These are phyloP conservation scores for Kurtzmaniella fragi DNA, from an alignment of 805 yeast species.

Conservation along the genomic window DNA sequence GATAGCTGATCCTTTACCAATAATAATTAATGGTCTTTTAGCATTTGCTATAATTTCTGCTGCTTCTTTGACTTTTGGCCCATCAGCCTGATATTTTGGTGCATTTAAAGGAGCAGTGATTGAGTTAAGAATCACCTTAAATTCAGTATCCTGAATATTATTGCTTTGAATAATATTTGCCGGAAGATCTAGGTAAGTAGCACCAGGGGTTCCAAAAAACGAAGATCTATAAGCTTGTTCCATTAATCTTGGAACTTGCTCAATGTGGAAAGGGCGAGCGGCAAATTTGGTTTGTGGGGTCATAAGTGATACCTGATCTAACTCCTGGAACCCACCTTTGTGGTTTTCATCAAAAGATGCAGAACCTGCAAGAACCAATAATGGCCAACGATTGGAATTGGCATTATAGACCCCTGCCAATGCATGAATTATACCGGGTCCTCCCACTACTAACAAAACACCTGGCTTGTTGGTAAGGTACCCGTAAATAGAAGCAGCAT, in stretches of 20 bases:
- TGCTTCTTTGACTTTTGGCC: constrained; percentile 27
- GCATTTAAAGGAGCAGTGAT: constrained; percentile 1
- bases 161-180: constrained; percentile 49
- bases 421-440: constrained; percentile 69
- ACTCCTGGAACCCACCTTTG: constrained; percentile 67
- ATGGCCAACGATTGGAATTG: constrained; percentile 58
- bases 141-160: not conserved
- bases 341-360: constrained; percentile 42
- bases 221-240: constrained; percentile 43
- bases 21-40: constrained; percentile 46
- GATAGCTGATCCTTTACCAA: constrained; percentile 66
- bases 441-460: constrained; percentile 66
- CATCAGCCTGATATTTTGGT: constrained; percentile 35
- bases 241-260: constrained; percentile 33
- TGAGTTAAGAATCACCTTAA: not conserved
- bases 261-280: constrained; percentile 33
- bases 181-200: constrained; percentile 60
- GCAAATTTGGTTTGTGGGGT: constrained; percentile 47
- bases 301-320: constrained; percentile 56
- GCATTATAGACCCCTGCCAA: constrained; percentile 64
- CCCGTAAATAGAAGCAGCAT: constrained; percentile 71
- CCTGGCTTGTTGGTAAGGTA: constrained; percentile 63
- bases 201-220: constrained; percentile 52
- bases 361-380: constrained; percentile 63
- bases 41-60: constrained; percentile 28